These are phyloP conservation scores for Fusarium gaditjirri DNA, from an alignment of 2,329 filamentous ascomycete genomes.

Conservation along the genomic window DNA sequence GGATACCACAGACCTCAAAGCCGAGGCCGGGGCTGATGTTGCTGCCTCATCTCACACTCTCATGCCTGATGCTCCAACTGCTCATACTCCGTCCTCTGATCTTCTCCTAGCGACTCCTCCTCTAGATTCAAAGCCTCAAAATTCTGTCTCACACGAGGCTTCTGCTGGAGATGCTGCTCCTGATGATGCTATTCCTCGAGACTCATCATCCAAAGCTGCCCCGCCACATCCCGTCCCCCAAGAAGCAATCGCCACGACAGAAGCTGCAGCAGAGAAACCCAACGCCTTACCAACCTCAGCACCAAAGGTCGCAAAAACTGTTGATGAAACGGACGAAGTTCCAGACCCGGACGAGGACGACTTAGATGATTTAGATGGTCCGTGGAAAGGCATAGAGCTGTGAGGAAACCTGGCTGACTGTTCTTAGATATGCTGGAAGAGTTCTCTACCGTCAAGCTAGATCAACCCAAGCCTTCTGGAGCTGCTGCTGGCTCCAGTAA, in stretches of 20 bases:
- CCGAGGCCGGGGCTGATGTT: slow-evolving; percentile 2
- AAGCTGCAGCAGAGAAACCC: slow-evolving; percentile 21
- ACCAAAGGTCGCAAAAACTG: neutral
- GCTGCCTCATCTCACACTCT: slow-evolving; percentile 16
- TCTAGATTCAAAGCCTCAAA: slow-evolving; percentile 1
- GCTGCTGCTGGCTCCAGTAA: slow-evolving; percentile 45
- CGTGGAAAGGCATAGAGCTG: neutral
- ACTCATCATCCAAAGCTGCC: neutral
- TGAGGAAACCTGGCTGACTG: slow-evolving; percentile 9
- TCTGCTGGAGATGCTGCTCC: neutral
- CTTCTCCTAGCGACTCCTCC: slow-evolving; percentile 4
- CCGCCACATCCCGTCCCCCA: neutral
- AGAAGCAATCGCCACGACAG: slow-evolving; percentile 14
- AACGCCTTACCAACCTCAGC: neutral
- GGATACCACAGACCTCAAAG: neutral
- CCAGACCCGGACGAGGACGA: slow-evolving; percentile 95
- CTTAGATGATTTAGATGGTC: slow-evolving; percentile 89
- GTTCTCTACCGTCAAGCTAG: slow-evolving; percentile 75
- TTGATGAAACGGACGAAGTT: slow-evolving; percentile 62
- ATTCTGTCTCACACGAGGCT: slow-evolving; percentile 2
- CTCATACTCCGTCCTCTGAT: slow-evolving; percentile 15
- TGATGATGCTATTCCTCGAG: neutral
- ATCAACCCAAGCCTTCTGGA: slow-evolving; percentile 43
- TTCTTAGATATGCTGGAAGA: slow-evolving; percentile 87
- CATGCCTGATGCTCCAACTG: slow-evolving; percentile 10